Conservation (phyloP, 1,284 basidiomycete genomes). For the Calocybe gambosa region DNA sequence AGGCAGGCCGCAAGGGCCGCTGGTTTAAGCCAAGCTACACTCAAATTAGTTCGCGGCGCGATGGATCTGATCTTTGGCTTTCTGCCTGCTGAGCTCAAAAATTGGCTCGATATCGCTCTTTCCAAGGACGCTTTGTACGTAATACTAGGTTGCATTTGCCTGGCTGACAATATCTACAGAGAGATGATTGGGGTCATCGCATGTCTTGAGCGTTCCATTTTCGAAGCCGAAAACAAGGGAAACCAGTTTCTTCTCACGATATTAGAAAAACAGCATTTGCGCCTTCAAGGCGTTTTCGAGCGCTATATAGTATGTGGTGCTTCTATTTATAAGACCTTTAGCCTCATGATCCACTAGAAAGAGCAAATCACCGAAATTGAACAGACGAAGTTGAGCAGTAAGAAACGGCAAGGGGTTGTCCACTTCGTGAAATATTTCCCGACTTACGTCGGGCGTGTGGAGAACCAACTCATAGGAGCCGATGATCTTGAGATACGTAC, state of each 20-base stretch:
- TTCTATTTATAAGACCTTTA: background rate
- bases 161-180: slow-evolving; percentile 33
- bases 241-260: slow-evolving; percentile 71
- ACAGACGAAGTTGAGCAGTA: slow-evolving; percentile 84
- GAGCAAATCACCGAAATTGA: slow-evolving; percentile 90
- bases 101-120: slow-evolving; percentile 79
- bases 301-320: slow-evolving; percentile 62
- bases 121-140: slow-evolving; percentile 71
- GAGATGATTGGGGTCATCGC: slow-evolving; percentile 84
- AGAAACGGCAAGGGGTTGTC: slow-evolving; percentile 90
- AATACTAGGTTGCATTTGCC: slow-evolving; percentile 24
- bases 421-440: slow-evolving; percentile 94
- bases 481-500: slow-evolving; percentile 75
- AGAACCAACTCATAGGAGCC: slow-evolving; percentile 75
- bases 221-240: slow-evolving; percentile 74
- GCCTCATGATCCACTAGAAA: slow-evolving; percentile 37
- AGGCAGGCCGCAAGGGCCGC: slow-evolving; percentile 78
- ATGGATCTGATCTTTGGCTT: slow-evolving; percentile 97
- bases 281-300: slow-evolving; percentile 70
- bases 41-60: slow-evolving; percentile 79
- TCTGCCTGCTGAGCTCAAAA: slow-evolving; percentile 76
- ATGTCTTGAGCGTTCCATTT: slow-evolving; percentile 70
- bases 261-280: slow-evolving; percentile 77
- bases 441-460: slow-evolving; percentile 79
- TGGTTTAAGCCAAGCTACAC: slow-evolving; percentile 61